A percentile compares a stretch with the other conserved stretches of the same genome.
Conservation (phyloP, 495 filamentous ascomycete species). For the Tuber aestivum region DNA sequence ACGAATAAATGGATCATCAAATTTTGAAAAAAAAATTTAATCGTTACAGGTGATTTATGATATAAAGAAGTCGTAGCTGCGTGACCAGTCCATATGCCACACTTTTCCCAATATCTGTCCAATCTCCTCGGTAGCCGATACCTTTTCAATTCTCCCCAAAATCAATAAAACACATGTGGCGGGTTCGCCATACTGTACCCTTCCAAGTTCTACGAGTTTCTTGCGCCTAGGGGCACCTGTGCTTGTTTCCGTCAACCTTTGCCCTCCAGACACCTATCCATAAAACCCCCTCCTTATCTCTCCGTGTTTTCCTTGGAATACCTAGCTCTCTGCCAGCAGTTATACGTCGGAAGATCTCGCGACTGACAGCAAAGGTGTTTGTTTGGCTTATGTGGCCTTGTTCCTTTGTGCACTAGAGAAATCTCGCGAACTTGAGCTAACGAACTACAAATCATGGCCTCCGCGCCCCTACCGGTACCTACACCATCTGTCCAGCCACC, state of each 20-base stretch:
- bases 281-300: not conserved
- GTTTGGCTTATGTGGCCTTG: not conserved
- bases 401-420: not conserved
- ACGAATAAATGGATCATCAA: not conserved
- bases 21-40: not conserved
- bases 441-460: slow-evolving; percentile 11
- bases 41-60: not conserved
- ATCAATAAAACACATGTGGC: not conserved
- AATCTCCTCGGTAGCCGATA: not conserved
- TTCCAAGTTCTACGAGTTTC: not conserved
- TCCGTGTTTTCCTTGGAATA: not conserved
- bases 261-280: not conserved
- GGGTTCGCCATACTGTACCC: not conserved
- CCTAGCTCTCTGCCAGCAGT: not conserved
- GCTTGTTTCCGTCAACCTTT: not conserved
- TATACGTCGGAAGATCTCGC: not conserved
- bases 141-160: not conserved
- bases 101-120: not conserved
- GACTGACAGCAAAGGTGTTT: not conserved
- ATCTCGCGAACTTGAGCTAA: not conserved
- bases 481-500: slow-evolving; percentile 19
- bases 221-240: not conserved
- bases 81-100: not conserved
- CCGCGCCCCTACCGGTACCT: slow-evolving; percentile 1
- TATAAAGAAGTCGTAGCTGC: not conserved